Base-by-base conservation (phyloP, 1,284 basidiomycete genomes). In the Leccinum fallax region DNA sequence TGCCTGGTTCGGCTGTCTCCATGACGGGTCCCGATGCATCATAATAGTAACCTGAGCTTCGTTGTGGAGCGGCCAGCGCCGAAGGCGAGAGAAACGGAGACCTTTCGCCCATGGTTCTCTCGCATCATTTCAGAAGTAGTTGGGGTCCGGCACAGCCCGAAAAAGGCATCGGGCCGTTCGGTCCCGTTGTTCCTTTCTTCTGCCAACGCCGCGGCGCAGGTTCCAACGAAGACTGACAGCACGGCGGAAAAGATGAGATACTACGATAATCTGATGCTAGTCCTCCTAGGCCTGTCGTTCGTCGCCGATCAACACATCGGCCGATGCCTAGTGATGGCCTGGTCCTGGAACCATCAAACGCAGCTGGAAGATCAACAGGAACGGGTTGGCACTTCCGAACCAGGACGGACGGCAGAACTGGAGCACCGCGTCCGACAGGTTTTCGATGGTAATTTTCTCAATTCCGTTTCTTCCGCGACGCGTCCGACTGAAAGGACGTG, bases 331-430 rank as follows among this genome's bases (percentile, higher is more conserved):
- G 54, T 32, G 19, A 53, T 34, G 32, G 53, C 54, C 19, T 55
- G 54, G 54, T 43, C 54, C 16, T 55, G 54, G 54, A n/a, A 38
- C 38, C 38, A 26, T 16, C 54, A 55, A 55, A 40, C 26, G 7
- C 21, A 21, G 2, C 46, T 48, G 21, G 13, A 13, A 21, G 46
- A 48, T 19, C 43, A 21, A 3, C 19, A 21, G 19, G 21, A 48
- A 21, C 13, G 11, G 46, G 46, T 1, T 46, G 43, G 43, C 49
- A n/a, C 49, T 28, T 24, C 24, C 26, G 24, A 16, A n/a, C 24
- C 26, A n/a, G 26, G 49, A 28, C 26, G 10, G 9, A n/a, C n/a
- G 51, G 51, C 51, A 19, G 51, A 53, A 30, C 28, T 53, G 51
- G 51, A 53, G 51, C 26, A 53, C 51, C 28, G n/a, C 28, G 28